Percentiles rank a stretch among this genome's conserved stretches.
phyloP scores from a whole-genome alignment of 139 green algal genomes.

The Chara braunii region DNA sequence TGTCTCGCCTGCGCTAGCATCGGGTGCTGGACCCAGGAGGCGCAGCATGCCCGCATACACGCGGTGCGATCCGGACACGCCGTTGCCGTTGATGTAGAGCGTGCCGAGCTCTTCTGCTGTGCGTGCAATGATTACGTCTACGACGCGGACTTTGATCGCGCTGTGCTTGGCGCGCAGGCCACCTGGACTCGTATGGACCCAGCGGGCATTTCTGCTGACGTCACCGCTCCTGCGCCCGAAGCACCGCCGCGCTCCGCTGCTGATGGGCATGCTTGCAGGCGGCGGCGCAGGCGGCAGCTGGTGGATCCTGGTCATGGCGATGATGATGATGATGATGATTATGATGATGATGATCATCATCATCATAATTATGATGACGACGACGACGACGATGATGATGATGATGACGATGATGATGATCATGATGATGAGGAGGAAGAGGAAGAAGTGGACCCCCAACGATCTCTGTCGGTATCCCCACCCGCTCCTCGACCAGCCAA shows the following conservation, averaged over 20 bases:
- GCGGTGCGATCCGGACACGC: constrained; percentile 30
- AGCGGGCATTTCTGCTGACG: neutral
- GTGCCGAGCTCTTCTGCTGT: constrained; percentile 63
- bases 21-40: neutral
- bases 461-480: no score
- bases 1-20: constrained; percentile 25
- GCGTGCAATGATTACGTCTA: constrained; percentile 66
- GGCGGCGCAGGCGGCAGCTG: no score
- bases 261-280: neutral
- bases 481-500: no score
- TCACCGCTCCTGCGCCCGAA: neutral
- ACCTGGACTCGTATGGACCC: neutral
- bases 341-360: neutral
- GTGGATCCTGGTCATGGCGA: no score
- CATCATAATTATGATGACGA: no score
- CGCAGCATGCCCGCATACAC: neutral
- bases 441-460: no score
- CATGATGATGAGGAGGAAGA: neutral
- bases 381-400: no score
- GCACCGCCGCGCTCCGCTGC: neutral
- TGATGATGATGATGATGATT: no score
- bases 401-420: no score
- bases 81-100: constrained; percentile 50
- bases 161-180: constrained; percentile 37
- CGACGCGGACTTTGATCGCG: constrained; percentile 50